These are phyloP conservation scores for Colletotrichum tofieldiae DNA, from an alignment of 2,329 filamentous ascomycete genomes.

Conservation along the genomic window DNA sequence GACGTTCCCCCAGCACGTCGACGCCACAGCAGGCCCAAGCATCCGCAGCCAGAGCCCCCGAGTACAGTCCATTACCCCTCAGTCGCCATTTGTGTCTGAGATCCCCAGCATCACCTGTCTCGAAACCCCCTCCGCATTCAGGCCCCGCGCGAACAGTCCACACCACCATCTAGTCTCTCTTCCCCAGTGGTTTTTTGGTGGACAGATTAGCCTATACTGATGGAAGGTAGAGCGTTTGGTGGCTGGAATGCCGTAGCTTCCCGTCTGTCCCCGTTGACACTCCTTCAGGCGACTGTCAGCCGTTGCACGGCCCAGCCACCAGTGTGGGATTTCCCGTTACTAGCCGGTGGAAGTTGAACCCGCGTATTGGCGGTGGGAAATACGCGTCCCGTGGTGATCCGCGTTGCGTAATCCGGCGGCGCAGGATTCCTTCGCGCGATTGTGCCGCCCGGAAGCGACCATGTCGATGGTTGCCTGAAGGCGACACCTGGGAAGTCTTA, in stretches of 20 bases:
- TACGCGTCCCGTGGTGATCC: conserved; percentile 7
- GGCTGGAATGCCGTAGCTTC: conserved; percentile 1
- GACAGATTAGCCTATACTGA: not conserved
- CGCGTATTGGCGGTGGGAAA: not conserved
- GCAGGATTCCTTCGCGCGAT: conserved; percentile 7
- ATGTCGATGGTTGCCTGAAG: not conserved
- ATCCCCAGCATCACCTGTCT: conserved; percentile 24
- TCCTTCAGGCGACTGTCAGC: not conserved
- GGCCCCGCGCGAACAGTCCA: conserved; percentile 12
- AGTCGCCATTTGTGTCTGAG: not conserved
- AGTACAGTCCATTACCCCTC: conserved; percentile 17
- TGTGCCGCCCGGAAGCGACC: conserved; percentile 16
- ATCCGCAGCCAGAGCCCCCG: conserved; percentile 1
- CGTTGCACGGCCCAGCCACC: not conserved
- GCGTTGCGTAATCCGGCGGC: conserved; percentile 20
- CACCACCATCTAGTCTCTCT: not conserved
- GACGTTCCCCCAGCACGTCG: not conserved
- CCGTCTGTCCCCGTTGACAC: not conserved
- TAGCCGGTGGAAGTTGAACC: conserved; percentile 10
- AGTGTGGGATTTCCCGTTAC: not conserved
- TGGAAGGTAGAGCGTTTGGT: too few species aligned
- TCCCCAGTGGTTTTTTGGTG: not conserved
- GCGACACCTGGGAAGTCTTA: not conserved
- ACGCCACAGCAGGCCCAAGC: not conserved
- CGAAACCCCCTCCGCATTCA: conserved; percentile 31